Percentiles rank a stretch among this genome's conserved stretches.
Evolutionary conservation across 306 rosid species (phyloP).

Genomic region (Luffa aegyptiaca): DNA sequence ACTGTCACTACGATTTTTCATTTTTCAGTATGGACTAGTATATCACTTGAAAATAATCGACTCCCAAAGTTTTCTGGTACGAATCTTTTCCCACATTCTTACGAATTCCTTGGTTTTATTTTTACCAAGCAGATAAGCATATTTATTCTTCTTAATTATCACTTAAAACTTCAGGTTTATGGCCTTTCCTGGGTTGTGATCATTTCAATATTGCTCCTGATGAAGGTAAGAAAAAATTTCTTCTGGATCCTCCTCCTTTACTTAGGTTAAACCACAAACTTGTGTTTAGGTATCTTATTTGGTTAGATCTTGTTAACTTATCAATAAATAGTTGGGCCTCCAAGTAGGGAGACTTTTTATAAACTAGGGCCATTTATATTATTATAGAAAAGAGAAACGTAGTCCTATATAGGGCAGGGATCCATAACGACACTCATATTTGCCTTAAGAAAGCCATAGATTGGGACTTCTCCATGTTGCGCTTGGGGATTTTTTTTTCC

Average conservation of each 20-base stretch:
- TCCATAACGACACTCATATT: not conserved
- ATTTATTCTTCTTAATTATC: not conserved
- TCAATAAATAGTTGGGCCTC: not conserved
- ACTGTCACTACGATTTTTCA: constrained; percentile 77
- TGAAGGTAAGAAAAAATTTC: constrained; percentile 50
- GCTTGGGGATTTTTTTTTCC: not conserved
- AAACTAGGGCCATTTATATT: not conserved
- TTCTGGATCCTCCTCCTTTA: not conserved
- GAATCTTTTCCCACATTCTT: not conserved
- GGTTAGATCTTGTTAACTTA: not conserved
- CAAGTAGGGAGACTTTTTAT: not conserved
- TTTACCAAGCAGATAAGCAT: not conserved
- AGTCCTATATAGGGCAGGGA: not conserved
- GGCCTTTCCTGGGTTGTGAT: constrained; percentile 81
- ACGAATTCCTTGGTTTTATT: not conserved
- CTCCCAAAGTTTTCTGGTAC: constrained; percentile 56
- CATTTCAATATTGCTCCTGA: constrained; percentile 45
- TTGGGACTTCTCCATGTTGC: not conserved
- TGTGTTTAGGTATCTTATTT: not conserved
- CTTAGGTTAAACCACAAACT: constrained; percentile 2
- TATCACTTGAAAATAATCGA: constrained; percentile 65
- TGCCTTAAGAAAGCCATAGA: not conserved
- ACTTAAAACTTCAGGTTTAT: constrained; percentile 51
- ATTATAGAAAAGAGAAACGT: not conserved
- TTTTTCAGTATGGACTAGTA: constrained; percentile 86